phyloP scores from a whole-genome alignment of 148 eudicot species.

The Rhododendron ferrugineum region DNA sequence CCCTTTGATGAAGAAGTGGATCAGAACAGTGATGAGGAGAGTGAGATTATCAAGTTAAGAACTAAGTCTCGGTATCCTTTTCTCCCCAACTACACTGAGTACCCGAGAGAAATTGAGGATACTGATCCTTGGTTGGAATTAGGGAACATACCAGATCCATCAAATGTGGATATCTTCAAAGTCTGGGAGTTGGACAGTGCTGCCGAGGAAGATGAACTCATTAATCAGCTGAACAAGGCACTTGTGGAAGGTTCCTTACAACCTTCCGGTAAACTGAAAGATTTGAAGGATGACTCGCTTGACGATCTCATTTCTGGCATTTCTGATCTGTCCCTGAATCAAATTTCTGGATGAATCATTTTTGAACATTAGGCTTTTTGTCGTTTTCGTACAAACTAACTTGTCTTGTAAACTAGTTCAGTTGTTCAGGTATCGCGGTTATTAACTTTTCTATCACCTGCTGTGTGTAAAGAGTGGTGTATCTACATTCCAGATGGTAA shows the following conservation, averaged over 20 bases:
- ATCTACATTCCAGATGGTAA: background rate
- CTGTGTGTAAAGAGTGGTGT: background rate
- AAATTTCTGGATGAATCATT: slow-evolving; percentile 11
- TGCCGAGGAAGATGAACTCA: slow-evolving; percentile 53
- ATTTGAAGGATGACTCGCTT: slow-evolving; percentile 26
- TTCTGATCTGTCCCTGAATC: slow-evolving; percentile 53
- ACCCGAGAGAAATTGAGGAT: slow-evolving; percentile 12
- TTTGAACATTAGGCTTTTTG: background rate
- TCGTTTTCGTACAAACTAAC: too few relatives aligned
- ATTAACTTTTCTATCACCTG: background rate
- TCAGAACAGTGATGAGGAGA: slow-evolving; percentile 12
- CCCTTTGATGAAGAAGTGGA: slow-evolving; percentile 25
- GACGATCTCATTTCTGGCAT: slow-evolving; percentile 58
- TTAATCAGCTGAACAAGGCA: slow-evolving; percentile 39
- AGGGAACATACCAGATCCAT: slow-evolving; percentile 24
- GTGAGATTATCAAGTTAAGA: slow-evolving; percentile 4
- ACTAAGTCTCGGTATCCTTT: slow-evolving; percentile 2
- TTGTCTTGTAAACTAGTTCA: background rate
- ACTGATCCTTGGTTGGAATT: slow-evolving; percentile 20
- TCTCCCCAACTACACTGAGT: slow-evolving; percentile 15
- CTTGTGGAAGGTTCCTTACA: slow-evolving; percentile 26
- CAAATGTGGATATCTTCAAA: slow-evolving; percentile 47
- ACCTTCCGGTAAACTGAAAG: slow-evolving; percentile 25
- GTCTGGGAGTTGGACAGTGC: slow-evolving; percentile 66
- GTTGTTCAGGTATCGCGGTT: background rate